A percentile compares a stretch with the other conserved stretches of the same genome.
Conservation (phyloP, 805 yeast species). For the Candida chilensis region DNA sequence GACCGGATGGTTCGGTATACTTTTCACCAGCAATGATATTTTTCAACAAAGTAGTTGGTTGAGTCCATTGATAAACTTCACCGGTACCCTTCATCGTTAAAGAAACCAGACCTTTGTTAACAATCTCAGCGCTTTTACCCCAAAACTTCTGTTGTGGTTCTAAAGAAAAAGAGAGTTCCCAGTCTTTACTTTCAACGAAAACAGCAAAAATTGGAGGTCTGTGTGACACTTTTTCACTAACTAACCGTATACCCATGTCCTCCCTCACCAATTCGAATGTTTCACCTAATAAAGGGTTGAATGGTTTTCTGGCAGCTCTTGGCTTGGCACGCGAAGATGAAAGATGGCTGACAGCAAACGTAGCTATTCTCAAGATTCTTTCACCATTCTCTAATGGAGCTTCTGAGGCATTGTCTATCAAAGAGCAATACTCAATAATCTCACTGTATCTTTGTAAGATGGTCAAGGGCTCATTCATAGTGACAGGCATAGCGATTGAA, state of each 20-base stretch:
- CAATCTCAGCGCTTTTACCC: conserved; percentile 88
- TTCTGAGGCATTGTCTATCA: conserved; percentile 53
- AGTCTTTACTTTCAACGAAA: conserved; percentile 59
- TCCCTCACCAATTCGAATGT: conserved; percentile 86
- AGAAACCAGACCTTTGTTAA: conserved; percentile 61
- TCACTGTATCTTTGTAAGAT: conserved; percentile 77
- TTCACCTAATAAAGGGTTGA: conserved; percentile 91
- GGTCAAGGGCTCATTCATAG: conserved; percentile 86
- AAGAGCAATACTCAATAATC: conserved; percentile 61
- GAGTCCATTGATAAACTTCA: conserved; percentile 72
- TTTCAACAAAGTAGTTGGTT: conserved; percentile 75
- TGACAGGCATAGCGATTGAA: conserved; percentile 86
- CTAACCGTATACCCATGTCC: conserved; percentile 62
- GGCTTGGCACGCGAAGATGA: conserved; percentile 67
- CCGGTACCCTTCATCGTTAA: conserved; percentile 51
- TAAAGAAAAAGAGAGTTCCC: conserved; percentile 62
- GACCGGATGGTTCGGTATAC: conserved; percentile 77
- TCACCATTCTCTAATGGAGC: conserved; percentile 42
- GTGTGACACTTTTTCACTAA: conserved; percentile 84
- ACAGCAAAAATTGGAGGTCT: conserved; percentile 82
- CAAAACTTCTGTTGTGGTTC: conserved; percentile 83
- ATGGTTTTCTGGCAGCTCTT: conserved; percentile 80
- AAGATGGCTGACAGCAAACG: conserved; percentile 72
- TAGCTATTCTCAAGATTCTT: conserved; percentile 58
- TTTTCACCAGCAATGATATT: conserved; percentile 93